phyloP scores from a whole-genome alignment of 169 alveolate species.

The Plasmodium gallinaceum region DNA sequence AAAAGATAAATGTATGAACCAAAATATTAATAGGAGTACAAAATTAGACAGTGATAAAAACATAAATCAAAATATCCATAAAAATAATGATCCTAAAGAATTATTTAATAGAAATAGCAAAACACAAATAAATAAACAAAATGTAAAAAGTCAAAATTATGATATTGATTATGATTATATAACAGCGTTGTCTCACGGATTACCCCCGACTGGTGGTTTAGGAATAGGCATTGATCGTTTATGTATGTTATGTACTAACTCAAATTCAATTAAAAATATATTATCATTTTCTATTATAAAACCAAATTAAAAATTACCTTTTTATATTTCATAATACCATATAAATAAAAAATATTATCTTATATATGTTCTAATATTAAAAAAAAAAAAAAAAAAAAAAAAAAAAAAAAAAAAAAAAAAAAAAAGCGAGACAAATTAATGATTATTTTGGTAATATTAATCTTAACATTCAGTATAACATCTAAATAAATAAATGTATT shows the following conservation, averaged over 20 bases:
- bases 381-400: constrained; percentile 4
- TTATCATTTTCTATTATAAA: constrained; percentile 61
- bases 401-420: not conserved
- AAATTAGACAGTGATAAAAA: constrained; percentile 20
- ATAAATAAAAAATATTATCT: no score
- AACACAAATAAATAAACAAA: constrained; percentile 5
- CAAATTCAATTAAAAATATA: constrained; percentile 62
- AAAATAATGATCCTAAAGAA: constrained; percentile 24
- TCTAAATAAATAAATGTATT: no score
- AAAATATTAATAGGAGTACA: not conserved
- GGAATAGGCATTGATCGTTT: constrained; percentile 98
- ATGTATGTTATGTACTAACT: constrained; percentile 96
- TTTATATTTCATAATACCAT: no score
- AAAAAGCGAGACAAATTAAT: not conserved
- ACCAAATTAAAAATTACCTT: constrained; percentile 17
- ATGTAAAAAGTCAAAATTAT: constrained; percentile 18
- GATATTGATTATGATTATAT: constrained; percentile 86
- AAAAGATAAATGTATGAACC: constrained; percentile 20
- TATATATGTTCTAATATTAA: no score
- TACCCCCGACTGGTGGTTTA: constrained; percentile 99
- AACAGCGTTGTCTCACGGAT: constrained; percentile 96
- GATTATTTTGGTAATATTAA: not conserved
- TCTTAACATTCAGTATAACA: no score
- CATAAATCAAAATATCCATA: constrained; percentile 82
- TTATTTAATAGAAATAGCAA: not conserved